Conservation (phyloP, 1,139 yeast species). For the Arxiozyma slooffiae region DNA sequence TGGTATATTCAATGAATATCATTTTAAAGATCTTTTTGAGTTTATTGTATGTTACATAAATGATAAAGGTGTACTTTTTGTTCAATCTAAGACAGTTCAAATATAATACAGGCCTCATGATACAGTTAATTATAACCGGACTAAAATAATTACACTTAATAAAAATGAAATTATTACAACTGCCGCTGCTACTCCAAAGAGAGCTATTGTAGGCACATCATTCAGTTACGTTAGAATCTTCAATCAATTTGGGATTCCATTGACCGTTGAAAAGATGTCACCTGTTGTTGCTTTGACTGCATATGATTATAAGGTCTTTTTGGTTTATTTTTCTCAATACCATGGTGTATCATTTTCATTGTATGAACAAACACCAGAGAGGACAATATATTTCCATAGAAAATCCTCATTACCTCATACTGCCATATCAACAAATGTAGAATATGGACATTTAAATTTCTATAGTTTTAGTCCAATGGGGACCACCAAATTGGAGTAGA, state of each 20-base stretch:
- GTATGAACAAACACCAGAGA: slow-evolving; percentile 22
- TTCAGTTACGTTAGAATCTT: slow-evolving; percentile 47
- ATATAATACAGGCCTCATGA: slow-evolving; percentile 38
- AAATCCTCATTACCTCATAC: slow-evolving; percentile 22
- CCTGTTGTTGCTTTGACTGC: slow-evolving; percentile 52
- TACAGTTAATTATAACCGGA: slow-evolving; percentile 33
- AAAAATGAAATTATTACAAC: slow-evolving; percentile 41
- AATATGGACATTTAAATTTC: slow-evolving; percentile 14
- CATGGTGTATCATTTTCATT: slow-evolving; percentile 26
- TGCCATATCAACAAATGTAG: slow-evolving; percentile 5
- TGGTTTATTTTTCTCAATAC: slow-evolving; percentile 23
- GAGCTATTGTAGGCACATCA: slow-evolving; percentile 46
- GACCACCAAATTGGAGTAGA: slow-evolving; percentile 54
- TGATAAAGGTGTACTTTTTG: slow-evolving; percentile 56
- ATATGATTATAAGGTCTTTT: slow-evolving; percentile 24
- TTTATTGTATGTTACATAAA: slow-evolving; percentile 73
- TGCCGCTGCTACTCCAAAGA: slow-evolving; percentile 42
- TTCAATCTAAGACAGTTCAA: slow-evolving; percentile 35
- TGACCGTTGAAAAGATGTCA: slow-evolving; percentile 41
- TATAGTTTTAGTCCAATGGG: slow-evolving; percentile 25
- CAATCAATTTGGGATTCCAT: slow-evolving; percentile 48
- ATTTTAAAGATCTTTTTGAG: slow-evolving; percentile 64
- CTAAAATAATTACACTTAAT: slow-evolving; percentile 34
- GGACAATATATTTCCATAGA: slow-evolving; percentile 30
- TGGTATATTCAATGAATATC: slow-evolving; percentile 70